Conservation (phyloP, 2,329 filamentous ascomycete species). For the Cordyceps javanica region DNA sequence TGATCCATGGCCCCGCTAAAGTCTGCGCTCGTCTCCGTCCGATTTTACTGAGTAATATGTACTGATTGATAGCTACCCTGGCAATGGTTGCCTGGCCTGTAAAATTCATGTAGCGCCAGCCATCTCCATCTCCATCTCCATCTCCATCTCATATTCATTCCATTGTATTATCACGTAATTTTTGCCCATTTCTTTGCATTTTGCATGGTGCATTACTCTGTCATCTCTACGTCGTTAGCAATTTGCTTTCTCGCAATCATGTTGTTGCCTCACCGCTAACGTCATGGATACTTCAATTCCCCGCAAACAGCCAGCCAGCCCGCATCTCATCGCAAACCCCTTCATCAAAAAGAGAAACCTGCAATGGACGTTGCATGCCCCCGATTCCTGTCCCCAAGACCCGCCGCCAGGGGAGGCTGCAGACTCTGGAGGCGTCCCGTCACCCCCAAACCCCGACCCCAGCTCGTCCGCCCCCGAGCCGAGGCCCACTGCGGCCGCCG, state of each 20-base stretch:
- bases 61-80: no score
- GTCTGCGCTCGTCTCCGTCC: not conserved
- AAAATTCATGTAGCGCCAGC: no score
- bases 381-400: slow-evolving; percentile 1
- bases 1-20: not conserved
- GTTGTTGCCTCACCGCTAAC: not conserved
- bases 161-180: no score
- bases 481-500: slow-evolving; percentile 25
- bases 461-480: slow-evolving; percentile 5
- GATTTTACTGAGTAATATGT: no score
- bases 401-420: not conserved
- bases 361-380: slow-evolving; percentile 32
- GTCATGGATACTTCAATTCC: slow-evolving; percentile 17
- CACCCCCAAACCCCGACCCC: not conserved
- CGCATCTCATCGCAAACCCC: slow-evolving; percentile 36
- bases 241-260: not conserved
- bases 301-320: slow-evolving; percentile 26
- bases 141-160: no score
- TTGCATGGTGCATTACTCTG: no score
- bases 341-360: slow-evolving; percentile 43
- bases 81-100: no score
- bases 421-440: not conserved
- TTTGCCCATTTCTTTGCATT: no score
- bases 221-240: not conserved
- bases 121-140: no score